A percentile compares a stretch with the other conserved stretches of the same genome.
Conservation (phyloP, 2,329 filamentous ascomycete species). For the Septoria linicola region DNA sequence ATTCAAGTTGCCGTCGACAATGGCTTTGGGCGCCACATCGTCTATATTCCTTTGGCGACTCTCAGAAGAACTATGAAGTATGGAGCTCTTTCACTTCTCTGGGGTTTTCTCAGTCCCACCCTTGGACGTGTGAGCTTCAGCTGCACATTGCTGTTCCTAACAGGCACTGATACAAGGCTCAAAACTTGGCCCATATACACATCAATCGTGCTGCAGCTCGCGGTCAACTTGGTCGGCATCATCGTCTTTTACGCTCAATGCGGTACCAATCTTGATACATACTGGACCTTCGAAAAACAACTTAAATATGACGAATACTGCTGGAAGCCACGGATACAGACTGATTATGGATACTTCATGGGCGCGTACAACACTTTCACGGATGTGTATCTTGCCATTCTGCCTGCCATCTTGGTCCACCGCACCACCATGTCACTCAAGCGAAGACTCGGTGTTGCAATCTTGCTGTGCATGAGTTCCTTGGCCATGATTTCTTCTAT, state of each 20-base stretch:
- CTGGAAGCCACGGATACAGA: conserved; percentile 26
- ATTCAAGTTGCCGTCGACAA: conserved; percentile 24
- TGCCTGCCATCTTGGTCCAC: conserved; percentile 35
- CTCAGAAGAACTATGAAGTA: conserved; percentile 21
- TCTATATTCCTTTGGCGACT: conserved; percentile 22
- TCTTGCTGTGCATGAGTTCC: conserved; percentile 10
- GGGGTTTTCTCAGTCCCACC: conserved; percentile 32
- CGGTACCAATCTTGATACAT: conserved; percentile 27
- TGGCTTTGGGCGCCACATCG: conserved; percentile 33
- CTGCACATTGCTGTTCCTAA: conserved; percentile 33
- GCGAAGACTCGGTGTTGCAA: conserved; percentile 24
- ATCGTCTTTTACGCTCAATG: conserved; percentile 32
- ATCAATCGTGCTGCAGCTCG: conserved; percentile 30
- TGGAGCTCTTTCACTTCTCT: conserved; percentile 28
- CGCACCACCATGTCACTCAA: conserved; percentile 31
- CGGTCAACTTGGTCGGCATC: conserved; percentile 30
- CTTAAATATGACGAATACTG: conserved; percentile 24
- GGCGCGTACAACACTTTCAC: conserved; percentile 35
- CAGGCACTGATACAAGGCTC: conserved; percentile 29
- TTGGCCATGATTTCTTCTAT: conserved; percentile 35
- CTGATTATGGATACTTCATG: conserved; percentile 26
- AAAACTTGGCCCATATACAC: conserved; percentile 32
- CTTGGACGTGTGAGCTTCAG: conserved; percentile 33
- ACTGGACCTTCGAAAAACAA: conserved; percentile 26
- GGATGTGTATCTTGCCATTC: conserved; percentile 32